Evolutionary conservation across 305 asterid genomes (phyloP).

Genomic region (Solanum hybrid): DNA sequence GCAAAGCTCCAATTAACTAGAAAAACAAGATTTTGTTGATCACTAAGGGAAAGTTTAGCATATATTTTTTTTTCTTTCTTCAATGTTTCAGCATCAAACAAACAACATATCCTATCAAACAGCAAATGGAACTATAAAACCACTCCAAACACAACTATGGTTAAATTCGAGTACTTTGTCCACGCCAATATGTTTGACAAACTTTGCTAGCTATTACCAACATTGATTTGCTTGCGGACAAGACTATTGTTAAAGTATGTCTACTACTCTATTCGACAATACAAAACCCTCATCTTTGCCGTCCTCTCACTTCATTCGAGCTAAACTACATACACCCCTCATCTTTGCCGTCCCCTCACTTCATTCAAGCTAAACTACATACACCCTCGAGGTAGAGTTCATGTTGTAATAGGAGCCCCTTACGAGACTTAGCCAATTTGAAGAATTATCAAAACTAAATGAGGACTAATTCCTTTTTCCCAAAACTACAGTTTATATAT

Average conservation of each 20-base stretch:
- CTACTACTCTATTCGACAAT: background rate
- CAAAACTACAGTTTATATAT: background rate
- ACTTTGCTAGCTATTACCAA: background rate
- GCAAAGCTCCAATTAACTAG: background rate
- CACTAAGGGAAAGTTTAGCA: background rate
- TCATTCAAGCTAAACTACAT: background rate
- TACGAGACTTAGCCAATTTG: background rate
- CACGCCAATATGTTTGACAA: background rate
- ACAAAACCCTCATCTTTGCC: background rate
- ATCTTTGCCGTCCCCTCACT: background rate
- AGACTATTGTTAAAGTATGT: background rate
- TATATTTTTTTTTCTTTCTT: too few relatives aligned
- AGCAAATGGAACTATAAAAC: background rate
- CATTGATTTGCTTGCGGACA: background rate
- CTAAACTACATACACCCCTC: background rate
- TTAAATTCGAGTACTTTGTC: background rate
- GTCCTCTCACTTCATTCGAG: background rate
- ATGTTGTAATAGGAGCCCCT: background rate
- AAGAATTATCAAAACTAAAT: background rate
- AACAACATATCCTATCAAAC: background rate
- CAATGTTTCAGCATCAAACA: background rate
- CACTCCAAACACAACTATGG: background rate
- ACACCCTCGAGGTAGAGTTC: background rate
- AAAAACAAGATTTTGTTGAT: background rate
- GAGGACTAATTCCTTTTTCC: background rate